A percentile compares a stretch with the other conserved stretches of the same genome.
Conservation (phyloP, 768 basidiomycete genomes). For the Suillus placidus region DNA sequence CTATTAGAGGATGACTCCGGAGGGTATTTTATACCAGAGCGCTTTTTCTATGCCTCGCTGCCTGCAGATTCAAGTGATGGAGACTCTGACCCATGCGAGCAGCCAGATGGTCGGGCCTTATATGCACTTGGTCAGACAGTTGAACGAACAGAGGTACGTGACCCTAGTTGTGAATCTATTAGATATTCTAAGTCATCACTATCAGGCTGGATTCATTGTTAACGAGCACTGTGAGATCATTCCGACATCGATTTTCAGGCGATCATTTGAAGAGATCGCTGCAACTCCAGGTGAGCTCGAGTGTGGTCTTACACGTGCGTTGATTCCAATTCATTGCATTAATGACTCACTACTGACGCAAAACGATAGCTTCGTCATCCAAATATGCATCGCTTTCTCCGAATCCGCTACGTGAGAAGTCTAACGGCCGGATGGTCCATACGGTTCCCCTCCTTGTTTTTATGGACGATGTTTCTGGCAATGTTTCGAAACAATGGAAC, state of each 20-base stretch:
- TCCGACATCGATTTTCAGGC: not conserved
- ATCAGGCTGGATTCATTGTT: slow-evolving; percentile 17
- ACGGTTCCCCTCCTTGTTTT: too few species aligned
- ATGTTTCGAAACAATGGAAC: too few species aligned
- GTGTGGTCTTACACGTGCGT: not conserved
- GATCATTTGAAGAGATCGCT: slow-evolving; percentile 18
- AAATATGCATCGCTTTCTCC: slow-evolving; percentile 16
- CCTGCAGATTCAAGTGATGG: not conserved
- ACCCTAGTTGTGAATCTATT: not conserved
- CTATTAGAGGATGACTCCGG: slow-evolving; percentile 12
- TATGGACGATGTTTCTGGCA: too few species aligned
- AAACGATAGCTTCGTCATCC: not conserved
- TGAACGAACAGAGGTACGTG: slow-evolving; percentile 9
- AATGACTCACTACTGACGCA: not conserved
- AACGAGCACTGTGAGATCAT: slow-evolving; percentile 13
- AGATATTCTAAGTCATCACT: not conserved
- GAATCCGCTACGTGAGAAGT: slow-evolving; percentile 21
- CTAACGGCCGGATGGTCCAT: slow-evolving; percentile 15
- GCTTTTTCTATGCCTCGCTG: slow-evolving; percentile 16
- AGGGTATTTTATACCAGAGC: slow-evolving; percentile 20
- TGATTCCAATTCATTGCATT: not conserved
- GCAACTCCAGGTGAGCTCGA: not conserved
- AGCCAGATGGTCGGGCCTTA: not conserved
- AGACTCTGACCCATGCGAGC: not conserved
- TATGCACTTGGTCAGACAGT: slow-evolving; percentile 12